Evolutionary conservation across 345 rosid genomes (phyloP).

Genomic region (Fremontodendron californicum): DNA sequence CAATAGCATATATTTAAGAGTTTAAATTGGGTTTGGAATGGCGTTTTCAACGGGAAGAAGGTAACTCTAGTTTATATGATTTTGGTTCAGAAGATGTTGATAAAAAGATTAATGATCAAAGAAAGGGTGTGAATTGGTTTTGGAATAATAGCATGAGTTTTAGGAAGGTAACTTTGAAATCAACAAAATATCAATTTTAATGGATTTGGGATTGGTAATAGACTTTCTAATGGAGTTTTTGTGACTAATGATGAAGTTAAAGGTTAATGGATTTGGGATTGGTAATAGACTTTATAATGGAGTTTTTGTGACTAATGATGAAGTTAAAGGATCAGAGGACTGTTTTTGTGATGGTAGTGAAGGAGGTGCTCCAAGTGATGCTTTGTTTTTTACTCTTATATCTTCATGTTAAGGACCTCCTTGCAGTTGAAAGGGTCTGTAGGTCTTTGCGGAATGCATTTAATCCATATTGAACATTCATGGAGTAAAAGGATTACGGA

Average conservation of each 20-base stretch:
- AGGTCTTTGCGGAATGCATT: conserved; percentile 10
- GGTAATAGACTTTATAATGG: background rate
- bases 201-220: conserved; percentile 9
- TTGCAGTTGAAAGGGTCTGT: conserved; percentile 16
- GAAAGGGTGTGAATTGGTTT: conserved; percentile 8
- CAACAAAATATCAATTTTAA: conserved; percentile 19
- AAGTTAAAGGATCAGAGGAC: background rate
- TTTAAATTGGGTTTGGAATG: conserved; percentile 11
- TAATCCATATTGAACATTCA: conserved; percentile 9
- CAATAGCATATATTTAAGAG: background rate
- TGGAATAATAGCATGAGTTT: background rate
- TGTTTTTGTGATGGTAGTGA: background rate
- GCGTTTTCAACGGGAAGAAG: conserved; percentile 1
- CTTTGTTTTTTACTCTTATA: conserved; percentile 15
- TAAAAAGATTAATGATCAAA: background rate
- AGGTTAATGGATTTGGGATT: conserved; percentile 13
- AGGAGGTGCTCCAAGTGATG: conserved; percentile 17
- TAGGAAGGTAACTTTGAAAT: conserved; percentile 9
- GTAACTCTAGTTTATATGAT: background rate
- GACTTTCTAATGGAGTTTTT: background rate
- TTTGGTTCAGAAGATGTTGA: conserved; percentile 3
- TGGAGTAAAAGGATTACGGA: conserved; percentile 10
- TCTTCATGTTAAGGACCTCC: conserved; percentile 17
- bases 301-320: background rate
- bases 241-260: background rate